phyloP scores from a whole-genome alignment of 2,329 filamentous ascomycete species.

The Clonostachys rosea region DNA sequence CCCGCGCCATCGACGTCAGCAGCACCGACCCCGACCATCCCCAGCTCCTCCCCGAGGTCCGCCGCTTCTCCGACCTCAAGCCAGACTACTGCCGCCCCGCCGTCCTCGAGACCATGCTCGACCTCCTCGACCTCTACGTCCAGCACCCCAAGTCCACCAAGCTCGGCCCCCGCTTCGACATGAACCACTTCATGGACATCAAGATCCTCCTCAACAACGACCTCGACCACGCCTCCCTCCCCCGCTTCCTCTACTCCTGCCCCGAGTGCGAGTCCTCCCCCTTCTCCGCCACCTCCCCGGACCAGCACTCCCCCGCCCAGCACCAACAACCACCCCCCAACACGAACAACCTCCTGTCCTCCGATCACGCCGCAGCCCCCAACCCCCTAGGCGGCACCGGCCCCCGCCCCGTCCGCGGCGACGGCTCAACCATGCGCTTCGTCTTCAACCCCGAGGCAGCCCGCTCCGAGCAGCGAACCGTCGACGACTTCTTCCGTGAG shows the following conservation, averaged over 20 bases:
- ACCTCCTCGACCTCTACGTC: conserved; percentile 88
- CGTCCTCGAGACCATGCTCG: conserved; percentile 75
- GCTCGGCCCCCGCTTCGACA: conserved; percentile 65
- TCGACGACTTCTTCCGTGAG: conserved; percentile 64
- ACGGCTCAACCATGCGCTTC: conserved; percentile 72
- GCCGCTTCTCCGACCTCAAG: not conserved
- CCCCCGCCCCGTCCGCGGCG: conserved; percentile 11
- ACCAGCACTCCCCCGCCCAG: not conserved
- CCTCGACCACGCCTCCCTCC: conserved; percentile 56
- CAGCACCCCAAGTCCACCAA: conserved; percentile 73
- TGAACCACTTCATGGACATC: conserved; percentile 78
- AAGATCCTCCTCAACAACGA: conserved; percentile 86
- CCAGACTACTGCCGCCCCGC: conserved; percentile 31
- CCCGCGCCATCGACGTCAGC: conserved; percentile 54
- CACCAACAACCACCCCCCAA: not conserved
- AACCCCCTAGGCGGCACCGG: conserved; percentile 2
- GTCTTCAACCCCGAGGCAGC: conserved; percentile 80
- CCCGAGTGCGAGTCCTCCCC: conserved; percentile 38
- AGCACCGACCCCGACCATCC: conserved; percentile 18
- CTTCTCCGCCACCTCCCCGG: conserved; percentile 11
- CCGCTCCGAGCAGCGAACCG: conserved; percentile 62
- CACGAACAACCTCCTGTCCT: not conserved
- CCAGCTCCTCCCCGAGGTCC: not conserved
- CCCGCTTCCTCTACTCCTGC: conserved; percentile 61
- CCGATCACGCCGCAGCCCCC: not conserved